Percentiles rank a stretch among this genome's conserved stretches.
These are phyloP conservation scores for Lentinus brumalis DNA, from an alignment of 768 basidiomycete species.

Conservation along the genomic window DNA sequence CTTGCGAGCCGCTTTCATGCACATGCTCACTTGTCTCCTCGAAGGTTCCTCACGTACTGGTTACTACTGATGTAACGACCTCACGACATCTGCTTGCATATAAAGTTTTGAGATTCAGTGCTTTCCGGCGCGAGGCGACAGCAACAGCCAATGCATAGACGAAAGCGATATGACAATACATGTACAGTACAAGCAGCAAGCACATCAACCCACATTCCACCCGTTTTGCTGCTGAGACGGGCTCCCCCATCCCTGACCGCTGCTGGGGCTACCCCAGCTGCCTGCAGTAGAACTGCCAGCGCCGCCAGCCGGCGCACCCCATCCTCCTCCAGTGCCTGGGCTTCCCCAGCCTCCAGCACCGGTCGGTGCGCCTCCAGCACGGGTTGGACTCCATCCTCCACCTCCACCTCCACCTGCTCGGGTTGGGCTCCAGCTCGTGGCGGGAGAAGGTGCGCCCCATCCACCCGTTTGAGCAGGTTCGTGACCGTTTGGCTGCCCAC, in stretches of 20 bases:
- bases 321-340: background rate
- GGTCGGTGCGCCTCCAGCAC: background rate
- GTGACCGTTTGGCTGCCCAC: conserved; percentile 11
- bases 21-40: background rate
- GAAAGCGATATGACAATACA: background rate
- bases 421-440: conserved; percentile 24
- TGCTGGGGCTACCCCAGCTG: conserved; percentile 21
- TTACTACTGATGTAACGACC: too few relatives aligned
- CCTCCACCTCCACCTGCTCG: conserved; percentile 17
- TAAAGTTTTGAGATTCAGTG: too few relatives aligned
- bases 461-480: conserved; percentile 16
- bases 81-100: too few relatives aligned
- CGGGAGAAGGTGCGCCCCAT: conserved; percentile 17
- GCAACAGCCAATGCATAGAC: too few relatives aligned
- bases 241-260: conserved; percentile 30
- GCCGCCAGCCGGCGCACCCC: conserved; percentile 2
- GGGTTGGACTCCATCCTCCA: conserved; percentile 23
- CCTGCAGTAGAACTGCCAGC: background rate
- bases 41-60: background rate
- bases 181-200: background rate
- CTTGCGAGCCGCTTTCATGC: background rate
- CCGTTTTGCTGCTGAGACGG: conserved; percentile 30
- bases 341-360: background rate
- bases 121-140: too few relatives aligned
- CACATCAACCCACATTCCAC: conserved; percentile 30